These are phyloP conservation scores for Sporothrix pallida DNA, from an alignment of 2,329 filamentous ascomycete genomes.

Conservation along the genomic window DNA sequence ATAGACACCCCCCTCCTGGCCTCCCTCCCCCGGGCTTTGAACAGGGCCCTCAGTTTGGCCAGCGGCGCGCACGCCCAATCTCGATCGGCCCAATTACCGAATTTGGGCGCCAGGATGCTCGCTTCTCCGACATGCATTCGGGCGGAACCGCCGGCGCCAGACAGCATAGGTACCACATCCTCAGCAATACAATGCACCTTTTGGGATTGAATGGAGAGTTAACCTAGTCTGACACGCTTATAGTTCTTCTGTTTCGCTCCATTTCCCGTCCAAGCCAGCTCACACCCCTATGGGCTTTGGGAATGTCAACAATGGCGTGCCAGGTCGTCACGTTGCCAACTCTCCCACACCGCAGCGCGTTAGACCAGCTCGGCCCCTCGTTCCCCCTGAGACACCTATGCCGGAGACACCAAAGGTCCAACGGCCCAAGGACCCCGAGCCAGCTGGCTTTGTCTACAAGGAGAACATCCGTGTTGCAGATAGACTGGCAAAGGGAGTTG, in stretches of 20 bases:
- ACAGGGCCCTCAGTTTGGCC: background rate
- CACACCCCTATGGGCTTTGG: background rate
- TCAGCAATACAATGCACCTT: too few species aligned
- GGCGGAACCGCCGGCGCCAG: too few species aligned
- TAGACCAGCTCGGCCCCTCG: background rate
- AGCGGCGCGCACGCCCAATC: too few species aligned
- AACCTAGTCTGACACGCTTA: background rate
- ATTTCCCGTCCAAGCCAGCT: background rate
- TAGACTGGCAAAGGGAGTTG: slow-evolving; percentile 31
- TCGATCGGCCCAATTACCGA: background rate
- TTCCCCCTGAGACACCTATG: background rate
- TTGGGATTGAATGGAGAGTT: too few species aligned
- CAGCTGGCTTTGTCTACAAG: slow-evolving; percentile 28
- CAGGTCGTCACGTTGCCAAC: background rate
- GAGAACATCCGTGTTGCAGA: slow-evolving; percentile 34
- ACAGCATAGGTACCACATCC: too few species aligned
- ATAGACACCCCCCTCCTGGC: background rate
- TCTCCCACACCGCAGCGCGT: background rate
- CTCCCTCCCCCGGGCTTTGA: slow-evolving; percentile 17
- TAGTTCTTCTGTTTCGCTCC: background rate
- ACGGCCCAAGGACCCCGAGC: background rate
- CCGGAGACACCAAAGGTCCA: background rate
- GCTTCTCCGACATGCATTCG: background rate
- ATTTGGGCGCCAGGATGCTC: background rate
- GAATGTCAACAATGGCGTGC: background rate